phyloP scores from a whole-genome alignment of 495 filamentous ascomycete genomes.

The Glonium stellatum region DNA sequence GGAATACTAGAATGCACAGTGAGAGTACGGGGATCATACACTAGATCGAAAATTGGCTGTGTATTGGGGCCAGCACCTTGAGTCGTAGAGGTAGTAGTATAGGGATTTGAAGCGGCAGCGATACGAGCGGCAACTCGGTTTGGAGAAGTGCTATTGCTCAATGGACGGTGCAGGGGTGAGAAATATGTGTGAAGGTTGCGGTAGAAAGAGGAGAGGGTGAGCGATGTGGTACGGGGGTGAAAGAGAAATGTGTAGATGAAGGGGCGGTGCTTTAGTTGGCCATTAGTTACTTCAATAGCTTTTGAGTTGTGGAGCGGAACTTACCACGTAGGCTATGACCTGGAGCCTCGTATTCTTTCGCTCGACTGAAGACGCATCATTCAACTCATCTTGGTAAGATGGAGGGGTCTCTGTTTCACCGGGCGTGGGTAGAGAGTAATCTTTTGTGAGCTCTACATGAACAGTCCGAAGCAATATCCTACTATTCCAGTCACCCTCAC shows the following conservation, averaged over 20 bases:
- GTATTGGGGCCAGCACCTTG: conserved; percentile 27
- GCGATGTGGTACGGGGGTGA: conserved; percentile 56
- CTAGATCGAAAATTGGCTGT: conserved; percentile 69
- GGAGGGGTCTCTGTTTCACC: conserved; percentile 4
- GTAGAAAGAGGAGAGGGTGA: conserved; percentile 67
- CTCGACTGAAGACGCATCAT: not conserved
- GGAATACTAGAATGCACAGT: conserved; percentile 81
- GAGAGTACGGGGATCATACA: conserved; percentile 72
- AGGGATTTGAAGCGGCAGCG: conserved; percentile 30
- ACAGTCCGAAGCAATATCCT: conserved; percentile 47
- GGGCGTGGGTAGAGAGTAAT: not conserved
- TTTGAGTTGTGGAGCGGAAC: conserved; percentile 16
- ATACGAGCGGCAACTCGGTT: conserved; percentile 46
- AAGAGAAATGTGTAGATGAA: conserved; percentile 93
- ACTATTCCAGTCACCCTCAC: conserved; percentile 34
- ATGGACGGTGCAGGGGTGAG: conserved; percentile 63
- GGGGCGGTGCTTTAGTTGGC: conserved; percentile 51
- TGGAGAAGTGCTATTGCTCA: conserved; percentile 60
- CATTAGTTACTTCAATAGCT: not conserved
- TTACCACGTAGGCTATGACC: conserved; percentile 63
- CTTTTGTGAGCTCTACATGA: conserved; percentile 36
- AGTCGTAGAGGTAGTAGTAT: conserved; percentile 27
- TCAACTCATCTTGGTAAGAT: conserved; percentile 7
- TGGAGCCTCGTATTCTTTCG: conserved; percentile 46
- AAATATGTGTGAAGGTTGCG: conserved; percentile 76